phyloP scores from a whole-genome alignment of 176 grass and related monocot genomes.

The Cenchrus purpureus region DNA sequence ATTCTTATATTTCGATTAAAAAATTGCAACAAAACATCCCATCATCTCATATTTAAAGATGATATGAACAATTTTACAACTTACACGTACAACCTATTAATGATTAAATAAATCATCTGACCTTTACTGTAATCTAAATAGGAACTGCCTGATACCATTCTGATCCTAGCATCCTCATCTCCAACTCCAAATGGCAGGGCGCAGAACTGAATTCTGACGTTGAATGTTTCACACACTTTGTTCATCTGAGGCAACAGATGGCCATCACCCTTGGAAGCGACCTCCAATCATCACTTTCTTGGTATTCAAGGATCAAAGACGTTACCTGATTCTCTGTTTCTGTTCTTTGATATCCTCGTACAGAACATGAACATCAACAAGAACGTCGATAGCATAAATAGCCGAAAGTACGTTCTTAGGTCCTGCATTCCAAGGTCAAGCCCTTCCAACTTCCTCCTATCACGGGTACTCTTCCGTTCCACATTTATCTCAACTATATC shows the following conservation, averaged over 20 bases:
- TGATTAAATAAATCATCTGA: background rate
- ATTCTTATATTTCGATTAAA: too few relatives aligned
- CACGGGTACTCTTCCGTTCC: conserved; percentile 21
- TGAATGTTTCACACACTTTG: conserved; percentile 30
- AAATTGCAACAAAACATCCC: too few relatives aligned
- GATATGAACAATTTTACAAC: conserved; percentile 45
- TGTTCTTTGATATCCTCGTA: conserved; percentile 88
- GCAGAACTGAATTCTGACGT: background rate
- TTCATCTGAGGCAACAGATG: conserved; percentile 41
- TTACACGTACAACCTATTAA: conserved; percentile 34
- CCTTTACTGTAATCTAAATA: conserved; percentile 22
- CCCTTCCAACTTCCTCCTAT: conserved; percentile 62
- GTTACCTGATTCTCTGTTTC: conserved; percentile 59
- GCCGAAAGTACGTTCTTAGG: conserved; percentile 87
- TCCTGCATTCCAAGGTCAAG: conserved; percentile 95
- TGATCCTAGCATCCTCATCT: conserved; percentile 22
- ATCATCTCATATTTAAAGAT: background rate
- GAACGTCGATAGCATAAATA: conserved; percentile 89
- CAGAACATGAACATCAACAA: conserved; percentile 98
- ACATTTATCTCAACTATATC: conserved; percentile 43
- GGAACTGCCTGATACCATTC: conserved; percentile 11
- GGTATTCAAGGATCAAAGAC: conserved; percentile 30
- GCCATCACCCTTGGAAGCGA: background rate
- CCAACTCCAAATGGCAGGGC: conserved; percentile 16
- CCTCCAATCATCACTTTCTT: background rate